Evolutionary conservation across 768 basidiomycete species (phyloP).

Genomic region (Rhizopogon sp.): DNA sequence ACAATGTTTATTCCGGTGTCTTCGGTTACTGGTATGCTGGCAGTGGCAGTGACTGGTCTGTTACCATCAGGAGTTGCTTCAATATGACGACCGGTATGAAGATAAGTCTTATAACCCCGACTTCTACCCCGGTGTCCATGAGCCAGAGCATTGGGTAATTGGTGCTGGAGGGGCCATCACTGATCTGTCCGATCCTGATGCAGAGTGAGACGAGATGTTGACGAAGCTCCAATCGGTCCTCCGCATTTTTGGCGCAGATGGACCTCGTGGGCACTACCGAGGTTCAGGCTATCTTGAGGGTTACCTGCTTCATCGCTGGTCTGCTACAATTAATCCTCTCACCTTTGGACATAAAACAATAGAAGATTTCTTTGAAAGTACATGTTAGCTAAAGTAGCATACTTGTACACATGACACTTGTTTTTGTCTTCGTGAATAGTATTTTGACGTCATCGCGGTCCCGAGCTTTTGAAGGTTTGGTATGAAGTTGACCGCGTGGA

Average conservation of each 20-base stretch:
- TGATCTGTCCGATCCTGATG: slow-evolving; percentile 77
- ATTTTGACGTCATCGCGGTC: too few relatives aligned
- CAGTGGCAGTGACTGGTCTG: slow-evolving; percentile 88
- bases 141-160: slow-evolving; percentile 62
- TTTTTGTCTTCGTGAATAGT: too few relatives aligned
- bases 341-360: too few relatives aligned
- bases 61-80: slow-evolving; percentile 91
- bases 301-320: background rate
- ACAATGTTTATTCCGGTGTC: slow-evolving; percentile 87
- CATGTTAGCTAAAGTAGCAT: too few relatives aligned
- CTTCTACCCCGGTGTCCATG: background rate
- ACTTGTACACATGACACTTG: too few relatives aligned
- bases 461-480: too few relatives aligned
- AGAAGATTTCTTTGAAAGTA: too few relatives aligned
- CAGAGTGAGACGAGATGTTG: slow-evolving; percentile 93
- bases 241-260: slow-evolving; percentile 47
- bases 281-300: background rate
- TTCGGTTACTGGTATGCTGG: slow-evolving; percentile 91
- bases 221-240: slow-evolving; percentile 79
- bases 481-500: too few relatives aligned
- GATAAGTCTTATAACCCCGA: slow-evolving; percentile 6
- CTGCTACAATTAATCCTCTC: background rate
- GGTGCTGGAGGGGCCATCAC: slow-evolving; percentile 98
- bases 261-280: slow-evolving; percentile 16
- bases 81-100: slow-evolving; percentile 41